Evolutionary conservation across 345 rosid genomes (phyloP).

Genomic region (Schrenkiella parvula): DNA sequence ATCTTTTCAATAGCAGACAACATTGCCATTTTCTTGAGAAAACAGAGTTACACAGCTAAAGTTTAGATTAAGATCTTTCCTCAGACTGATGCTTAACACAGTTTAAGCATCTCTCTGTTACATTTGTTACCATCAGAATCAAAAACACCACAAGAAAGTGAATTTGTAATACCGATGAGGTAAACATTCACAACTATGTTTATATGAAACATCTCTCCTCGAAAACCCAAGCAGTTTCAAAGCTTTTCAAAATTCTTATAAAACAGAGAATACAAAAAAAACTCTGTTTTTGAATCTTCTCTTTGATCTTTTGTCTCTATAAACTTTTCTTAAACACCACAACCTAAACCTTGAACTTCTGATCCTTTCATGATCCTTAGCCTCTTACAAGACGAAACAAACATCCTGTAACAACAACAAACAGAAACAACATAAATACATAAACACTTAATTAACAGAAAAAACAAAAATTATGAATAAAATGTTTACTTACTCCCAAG

Average conservation of each 20-base stretch:
- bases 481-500: constrained; percentile 49
- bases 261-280: background rate
- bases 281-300: constrained; percentile 23
- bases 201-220: constrained; percentile 18
- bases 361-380: constrained; percentile 90
- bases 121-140: constrained; percentile 23
- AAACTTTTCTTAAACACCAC: constrained; percentile 41
- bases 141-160: constrained; percentile 26
- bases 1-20: constrained; percentile 16
- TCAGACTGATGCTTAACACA: constrained; percentile 30
- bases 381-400: constrained; percentile 81
- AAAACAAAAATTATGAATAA: background rate
- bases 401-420: constrained; percentile 59
- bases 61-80: constrained; percentile 11
- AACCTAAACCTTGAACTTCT: constrained; percentile 75
- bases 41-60: constrained; percentile 19
- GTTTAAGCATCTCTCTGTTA: constrained; percentile 23
- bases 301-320: background rate
- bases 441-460: background rate
- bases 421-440: constrained; percentile 6
- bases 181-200: constrained; percentile 10
- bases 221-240: constrained; percentile 46
- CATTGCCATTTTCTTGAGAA: background rate
- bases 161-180: constrained; percentile 12
- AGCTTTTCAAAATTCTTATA: background rate